phyloP scores from a whole-genome alignment of 2,329 filamentous ascomycete species.

The Cladorrhinum sp. region DNA sequence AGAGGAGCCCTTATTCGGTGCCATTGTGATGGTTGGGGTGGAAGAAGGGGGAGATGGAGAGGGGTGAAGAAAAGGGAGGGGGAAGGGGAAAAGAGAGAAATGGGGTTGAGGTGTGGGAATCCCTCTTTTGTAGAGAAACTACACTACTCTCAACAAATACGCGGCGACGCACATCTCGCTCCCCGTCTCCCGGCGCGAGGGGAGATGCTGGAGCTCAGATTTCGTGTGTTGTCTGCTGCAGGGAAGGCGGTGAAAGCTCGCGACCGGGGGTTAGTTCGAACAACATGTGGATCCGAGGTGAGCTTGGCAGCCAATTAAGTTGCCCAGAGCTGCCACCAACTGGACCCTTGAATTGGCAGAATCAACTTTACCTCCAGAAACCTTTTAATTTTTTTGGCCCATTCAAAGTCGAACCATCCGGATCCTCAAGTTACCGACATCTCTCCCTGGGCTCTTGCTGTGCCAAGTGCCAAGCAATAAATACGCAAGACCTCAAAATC shows the following conservation, averaged over 20 bases:
- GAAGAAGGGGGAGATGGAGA: neutral
- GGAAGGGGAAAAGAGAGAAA: conserved; percentile 2
- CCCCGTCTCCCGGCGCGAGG: neutral
- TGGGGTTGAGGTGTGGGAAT: neutral
- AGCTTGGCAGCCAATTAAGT: neutral
- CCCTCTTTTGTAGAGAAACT: conserved; percentile 1
- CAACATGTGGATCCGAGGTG: neutral
- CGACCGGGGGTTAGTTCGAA: neutral
- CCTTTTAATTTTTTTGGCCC: conserved; percentile 8
- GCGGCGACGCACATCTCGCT: conserved; percentile 1
- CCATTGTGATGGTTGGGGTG: conserved; percentile 19
- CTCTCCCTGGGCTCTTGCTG: neutral
- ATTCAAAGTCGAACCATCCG: conserved; percentile 18
- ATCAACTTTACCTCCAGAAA: conserved; percentile 6
- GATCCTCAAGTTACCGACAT: conserved; percentile 15
- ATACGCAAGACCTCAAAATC: neutral
- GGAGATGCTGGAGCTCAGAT: neutral
- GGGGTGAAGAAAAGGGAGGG: neutral
- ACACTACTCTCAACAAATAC: neutral
- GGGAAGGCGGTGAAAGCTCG: conserved; percentile 14
- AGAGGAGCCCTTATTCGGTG: conserved; percentile 15
- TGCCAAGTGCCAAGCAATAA: no score
- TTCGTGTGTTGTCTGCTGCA: neutral
- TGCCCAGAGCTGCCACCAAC: neutral
- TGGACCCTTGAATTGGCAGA: conserved; percentile 14